Base-by-base conservation (phyloP, 495 filamentous ascomycete genomes). In the Amniculicola lignicola region DNA sequence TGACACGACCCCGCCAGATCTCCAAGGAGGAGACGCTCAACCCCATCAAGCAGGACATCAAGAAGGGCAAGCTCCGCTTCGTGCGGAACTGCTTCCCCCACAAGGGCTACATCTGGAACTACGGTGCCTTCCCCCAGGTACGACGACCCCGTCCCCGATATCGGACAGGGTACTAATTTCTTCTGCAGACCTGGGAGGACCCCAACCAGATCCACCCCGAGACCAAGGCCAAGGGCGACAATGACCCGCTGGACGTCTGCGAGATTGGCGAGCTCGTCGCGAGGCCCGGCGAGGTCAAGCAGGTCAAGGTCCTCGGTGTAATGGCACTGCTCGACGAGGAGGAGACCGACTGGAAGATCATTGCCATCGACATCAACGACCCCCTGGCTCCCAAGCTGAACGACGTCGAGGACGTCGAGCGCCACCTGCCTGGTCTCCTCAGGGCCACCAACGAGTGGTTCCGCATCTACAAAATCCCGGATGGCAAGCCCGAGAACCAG, bases 321-420 rank as follows among this genome's bases (percentile, higher is more conserved):
- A 99, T 99, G 94, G 94, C 94, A 56, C 83, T 99, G 62, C 85
- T 99, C 38, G 94, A 99, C 67, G 94, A 99, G 80, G 94, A 91
- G 72, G 94, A 99, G 83, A 99, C 94, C 59, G 94, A 99, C 82
- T 99, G 94, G 94, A 99, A 99, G 84, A 88, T 97, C 75, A 96
- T 99, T 65, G 93, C 96, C 75, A 93, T 99, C 70, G 91, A 99
- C 72, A 76, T 96, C 72, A 96, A 97, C 74, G 94, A 97, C 76
- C 93, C 94, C 63, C 78, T 99, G 50, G 94, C 94, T 44, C 72
- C 87, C 58, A 95, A 95, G 82, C 89, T 99, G 65, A 90, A 99
- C 75, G 92, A 97, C 74, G 86, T 99, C 65, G 94, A 97, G 81
- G 94, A 99, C 74, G 92, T 99, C 52, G 94, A 97, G 81, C 85